These are phyloP conservation scores for Cunninghamia lanceolata DNA, from an alignment of 75 land plant species.

Conservation along the genomic window DNA sequence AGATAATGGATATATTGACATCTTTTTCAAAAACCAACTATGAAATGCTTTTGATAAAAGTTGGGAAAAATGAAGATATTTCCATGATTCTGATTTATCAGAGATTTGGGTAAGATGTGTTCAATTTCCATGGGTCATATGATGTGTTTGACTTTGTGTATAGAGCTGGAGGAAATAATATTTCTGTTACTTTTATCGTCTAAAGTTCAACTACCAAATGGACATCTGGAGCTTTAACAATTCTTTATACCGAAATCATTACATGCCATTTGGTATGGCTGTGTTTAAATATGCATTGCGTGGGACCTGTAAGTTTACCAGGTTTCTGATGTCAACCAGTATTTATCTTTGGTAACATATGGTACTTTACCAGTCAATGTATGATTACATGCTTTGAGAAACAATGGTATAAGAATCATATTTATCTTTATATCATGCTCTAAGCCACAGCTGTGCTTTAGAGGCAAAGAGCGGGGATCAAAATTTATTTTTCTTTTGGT, in stretches of 20 bases:
- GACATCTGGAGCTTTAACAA: background rate
- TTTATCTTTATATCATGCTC: background rate
- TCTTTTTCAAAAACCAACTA: background rate
- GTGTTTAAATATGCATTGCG: background rate
- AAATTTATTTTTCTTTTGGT: background rate
- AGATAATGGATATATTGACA: background rate
- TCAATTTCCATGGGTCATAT: constrained; percentile 1
- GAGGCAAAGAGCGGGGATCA: background rate
- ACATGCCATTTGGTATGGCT: background rate
- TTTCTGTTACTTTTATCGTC: background rate
- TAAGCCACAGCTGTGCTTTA: background rate
- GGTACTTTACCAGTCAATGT: background rate
- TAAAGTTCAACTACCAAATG: background rate
- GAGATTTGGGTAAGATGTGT: background rate
- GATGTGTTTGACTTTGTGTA: background rate
- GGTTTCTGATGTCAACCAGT: background rate
- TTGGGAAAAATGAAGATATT: background rate
- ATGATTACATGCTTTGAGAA: background rate
- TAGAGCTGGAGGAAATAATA: background rate
- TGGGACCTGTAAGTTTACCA: background rate
- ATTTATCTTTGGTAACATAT: background rate
- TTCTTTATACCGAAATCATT: background rate
- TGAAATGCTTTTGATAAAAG: background rate
- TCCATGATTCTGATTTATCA: background rate
- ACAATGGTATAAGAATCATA: background rate